A percentile compares a stretch with the other conserved stretches of the same genome.
Evolutionary conservation across 2,329 filamentous ascomycete genomes (phyloP).

Genomic region (Dactylellina leptospora): DNA sequence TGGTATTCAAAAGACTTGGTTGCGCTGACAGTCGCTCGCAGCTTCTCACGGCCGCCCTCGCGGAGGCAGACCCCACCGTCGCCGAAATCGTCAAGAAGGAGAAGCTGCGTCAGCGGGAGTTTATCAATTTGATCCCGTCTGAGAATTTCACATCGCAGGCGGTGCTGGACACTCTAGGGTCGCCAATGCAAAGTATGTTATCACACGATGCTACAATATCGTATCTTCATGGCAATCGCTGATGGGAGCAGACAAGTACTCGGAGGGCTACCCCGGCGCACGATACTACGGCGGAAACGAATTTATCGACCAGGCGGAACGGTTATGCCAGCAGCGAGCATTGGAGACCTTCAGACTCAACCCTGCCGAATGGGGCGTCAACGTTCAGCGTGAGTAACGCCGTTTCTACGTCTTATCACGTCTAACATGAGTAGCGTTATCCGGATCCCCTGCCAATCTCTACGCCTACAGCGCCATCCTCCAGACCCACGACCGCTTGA

Average conservation of each 20-base stretch:
- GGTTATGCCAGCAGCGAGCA: slow-evolving; percentile 87
- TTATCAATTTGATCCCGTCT: slow-evolving; percentile 95
- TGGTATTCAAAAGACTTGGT: background rate
- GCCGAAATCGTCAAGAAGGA: slow-evolving; percentile 94
- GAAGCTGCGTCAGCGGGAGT: slow-evolving; percentile 95
- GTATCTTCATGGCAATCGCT: slow-evolving; percentile 57
- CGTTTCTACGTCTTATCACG: background rate
- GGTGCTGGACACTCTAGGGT: slow-evolving; percentile 88
- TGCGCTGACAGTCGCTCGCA: slow-evolving; percentile 60
- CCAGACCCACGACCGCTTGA: slow-evolving; percentile 90
- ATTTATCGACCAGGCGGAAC: slow-evolving; percentile 90
- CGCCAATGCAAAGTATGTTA: slow-evolving; percentile 87
- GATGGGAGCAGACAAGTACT: slow-evolving; percentile 76
- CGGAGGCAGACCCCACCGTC: slow-evolving; percentile 85
- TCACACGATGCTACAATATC: background rate
- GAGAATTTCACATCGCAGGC: slow-evolving; percentile 96
- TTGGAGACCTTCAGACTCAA: slow-evolving; percentile 86
- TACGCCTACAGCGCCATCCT: slow-evolving; percentile 93
- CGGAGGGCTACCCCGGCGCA: slow-evolving; percentile 94
- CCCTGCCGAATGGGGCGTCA: slow-evolving; percentile 91
- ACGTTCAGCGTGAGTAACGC: slow-evolving; percentile 85
- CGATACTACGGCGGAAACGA: slow-evolving; percentile 97
- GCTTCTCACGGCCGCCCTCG: slow-evolving; percentile 80
- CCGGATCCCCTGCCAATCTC: slow-evolving; percentile 74
- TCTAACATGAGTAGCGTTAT: slow-evolving; percentile 53